Evolutionary conservation across 1,139 yeast species (phyloP).

Genomic region (Groenewaldozyma auringiensis): DNA sequence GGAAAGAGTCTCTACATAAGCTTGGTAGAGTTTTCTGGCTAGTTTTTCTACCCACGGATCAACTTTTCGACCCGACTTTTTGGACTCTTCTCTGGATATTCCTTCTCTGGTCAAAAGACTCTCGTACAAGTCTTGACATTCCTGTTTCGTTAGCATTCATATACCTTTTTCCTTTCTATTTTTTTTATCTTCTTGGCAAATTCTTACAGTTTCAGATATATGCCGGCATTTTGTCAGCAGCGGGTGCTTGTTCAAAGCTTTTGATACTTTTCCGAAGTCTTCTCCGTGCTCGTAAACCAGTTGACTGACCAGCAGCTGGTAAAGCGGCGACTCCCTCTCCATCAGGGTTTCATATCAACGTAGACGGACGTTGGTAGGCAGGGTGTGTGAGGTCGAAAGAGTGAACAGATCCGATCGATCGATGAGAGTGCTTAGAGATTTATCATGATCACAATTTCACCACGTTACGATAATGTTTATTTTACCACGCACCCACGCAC

Average conservation of each 20-base stretch:
- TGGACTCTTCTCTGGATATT: conserved; percentile 16
- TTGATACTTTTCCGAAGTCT: conserved; percentile 24
- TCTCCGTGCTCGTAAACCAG: conserved; percentile 31
- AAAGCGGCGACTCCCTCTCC: conserved; percentile 14
- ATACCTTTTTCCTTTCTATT: background rate
- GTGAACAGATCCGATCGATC: no score
- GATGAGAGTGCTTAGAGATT: no score
- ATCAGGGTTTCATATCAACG: background rate
- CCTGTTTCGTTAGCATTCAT: conserved; percentile 11
- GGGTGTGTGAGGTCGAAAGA: no score
- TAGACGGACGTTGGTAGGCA: no score
- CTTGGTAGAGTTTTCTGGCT: conserved; percentile 27
- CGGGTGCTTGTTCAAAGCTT: conserved; percentile 29
- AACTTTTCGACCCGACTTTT: conserved; percentile 12
- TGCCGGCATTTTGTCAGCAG: conserved; percentile 19
- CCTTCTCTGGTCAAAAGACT: conserved; percentile 23
- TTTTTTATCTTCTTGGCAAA: background rate
- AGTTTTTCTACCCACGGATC: conserved; percentile 26
- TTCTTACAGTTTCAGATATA: conserved; percentile 10
- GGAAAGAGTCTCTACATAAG: conserved; percentile 25
- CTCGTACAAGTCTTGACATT: conserved; percentile 23
- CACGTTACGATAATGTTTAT: no score
- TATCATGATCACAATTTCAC: no score
- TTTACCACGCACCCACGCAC: no score
- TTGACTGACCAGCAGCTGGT: conserved; percentile 31